Percentiles rank a stretch among this genome's conserved stretches.
Conservation (phyloP, 108 stramenopile genomes). For the Cylindrotheca closterium region DNA sequence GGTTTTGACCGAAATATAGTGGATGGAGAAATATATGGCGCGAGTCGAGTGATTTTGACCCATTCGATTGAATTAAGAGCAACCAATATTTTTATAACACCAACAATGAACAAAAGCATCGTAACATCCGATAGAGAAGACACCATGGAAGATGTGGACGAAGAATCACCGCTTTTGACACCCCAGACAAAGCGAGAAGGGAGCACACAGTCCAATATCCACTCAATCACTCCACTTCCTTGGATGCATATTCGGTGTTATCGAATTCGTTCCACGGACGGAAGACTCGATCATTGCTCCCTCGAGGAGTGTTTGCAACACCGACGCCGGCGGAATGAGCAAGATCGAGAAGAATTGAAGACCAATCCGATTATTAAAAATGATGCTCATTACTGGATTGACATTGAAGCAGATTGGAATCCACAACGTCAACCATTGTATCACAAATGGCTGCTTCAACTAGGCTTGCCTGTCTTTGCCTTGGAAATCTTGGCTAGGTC, state of each 20-base stretch:
- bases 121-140: no score
- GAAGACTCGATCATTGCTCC: background rate
- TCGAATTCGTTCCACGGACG: slow-evolving; percentile 1
- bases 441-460: slow-evolving; percentile 35
- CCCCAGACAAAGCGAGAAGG: background rate
- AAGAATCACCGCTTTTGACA: background rate
- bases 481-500: slow-evolving; percentile 40
- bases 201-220: slow-evolving; percentile 7
- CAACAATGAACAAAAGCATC: no score
- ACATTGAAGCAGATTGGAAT: slow-evolving; percentile 45
- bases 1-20: no score
- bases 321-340: no score
- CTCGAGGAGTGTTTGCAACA: background rate
- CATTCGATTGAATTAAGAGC: no score
- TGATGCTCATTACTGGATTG: slow-evolving; percentile 40
- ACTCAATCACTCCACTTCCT: slow-evolving; percentile 6
- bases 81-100: no score
- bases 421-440: slow-evolving; percentile 29
- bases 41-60: no score
- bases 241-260: slow-evolving; percentile 9
- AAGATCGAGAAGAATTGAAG: no score
- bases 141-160: slow-evolving; percentile 5
- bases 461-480: slow-evolving; percentile 44
- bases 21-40: no score
- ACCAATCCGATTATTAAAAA: background rate